A percentile compares a stretch with the other conserved stretches of the same genome.
Evolutionary conservation across 129 eudicot genomes (phyloP).

Genomic region (Deinandra increscens): DNA sequence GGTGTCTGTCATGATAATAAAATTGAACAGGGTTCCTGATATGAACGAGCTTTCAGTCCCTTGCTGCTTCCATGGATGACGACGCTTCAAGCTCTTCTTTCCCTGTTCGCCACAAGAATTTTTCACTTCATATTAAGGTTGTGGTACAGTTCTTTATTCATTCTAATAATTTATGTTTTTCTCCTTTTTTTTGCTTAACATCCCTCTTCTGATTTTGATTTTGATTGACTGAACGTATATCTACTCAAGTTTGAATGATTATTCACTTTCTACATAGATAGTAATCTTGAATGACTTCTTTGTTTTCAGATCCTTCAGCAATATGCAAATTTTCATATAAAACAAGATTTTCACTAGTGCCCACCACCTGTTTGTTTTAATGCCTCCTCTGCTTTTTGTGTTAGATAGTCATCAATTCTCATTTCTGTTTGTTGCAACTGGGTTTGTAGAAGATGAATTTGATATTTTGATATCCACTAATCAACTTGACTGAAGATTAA

Average conservation of each 20-base stretch:
- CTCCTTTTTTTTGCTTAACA: not conserved
- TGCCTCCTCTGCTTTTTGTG: constrained; percentile 7
- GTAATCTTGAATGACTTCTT: not conserved
- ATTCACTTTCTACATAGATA: not conserved
- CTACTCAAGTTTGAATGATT: constrained; percentile 6
- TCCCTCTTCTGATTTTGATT: constrained; percentile 23
- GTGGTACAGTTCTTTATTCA: not conserved
- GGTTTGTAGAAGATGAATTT: not conserved
- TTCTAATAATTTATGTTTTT: not conserved
- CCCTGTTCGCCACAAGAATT: constrained; percentile 54
- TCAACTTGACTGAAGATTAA: not conserved
- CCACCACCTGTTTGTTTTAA: constrained; percentile 39
- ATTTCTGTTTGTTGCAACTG: not conserved
- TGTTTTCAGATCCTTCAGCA: not conserved
- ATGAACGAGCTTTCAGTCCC: too few relatives aligned
- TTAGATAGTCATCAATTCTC: not conserved
- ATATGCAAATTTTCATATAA: not conserved
- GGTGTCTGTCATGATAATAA: too few relatives aligned
- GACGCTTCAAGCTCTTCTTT: constrained; percentile 46
- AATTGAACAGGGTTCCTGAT: too few relatives aligned
- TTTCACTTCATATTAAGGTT: constrained; percentile 45
- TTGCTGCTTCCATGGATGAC: constrained; percentile 31
- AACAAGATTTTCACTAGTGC: constrained; percentile 1
- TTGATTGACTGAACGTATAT: constrained; percentile 3
- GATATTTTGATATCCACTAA: constrained; percentile 2